A percentile compares a stretch with the other conserved stretches of the same genome.
Conservation (phyloP, 192 early-diverging fungal genomes). For the Rhizophagus prolifer region DNA sequence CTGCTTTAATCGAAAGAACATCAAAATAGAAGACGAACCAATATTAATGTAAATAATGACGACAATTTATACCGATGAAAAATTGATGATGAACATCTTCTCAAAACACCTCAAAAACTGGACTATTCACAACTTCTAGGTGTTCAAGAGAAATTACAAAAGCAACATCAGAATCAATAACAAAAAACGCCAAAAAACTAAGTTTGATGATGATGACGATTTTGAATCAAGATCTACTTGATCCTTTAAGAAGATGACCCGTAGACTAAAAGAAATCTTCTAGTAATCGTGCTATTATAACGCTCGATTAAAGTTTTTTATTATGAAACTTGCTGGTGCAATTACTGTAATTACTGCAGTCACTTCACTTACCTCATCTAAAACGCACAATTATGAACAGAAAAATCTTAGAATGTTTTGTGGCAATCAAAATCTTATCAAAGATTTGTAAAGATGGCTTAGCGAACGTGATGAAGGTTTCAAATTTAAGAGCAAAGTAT, state of each 20-base stretch:
- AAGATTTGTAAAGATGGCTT: slow-evolving; percentile 75
- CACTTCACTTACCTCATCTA: neutral
- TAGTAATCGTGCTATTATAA: neutral
- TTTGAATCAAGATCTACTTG: neutral
- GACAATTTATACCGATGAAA: too few species aligned
- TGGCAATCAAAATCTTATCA: slow-evolving; percentile 77
- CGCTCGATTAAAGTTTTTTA: neutral
- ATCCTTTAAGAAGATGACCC: neutral
- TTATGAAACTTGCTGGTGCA: neutral
- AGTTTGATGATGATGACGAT: neutral
- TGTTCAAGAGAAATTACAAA: neutral
- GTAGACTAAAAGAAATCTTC: neutral
- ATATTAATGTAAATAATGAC: neutral
- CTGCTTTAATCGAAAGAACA: neutral
- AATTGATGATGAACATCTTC: too few species aligned
- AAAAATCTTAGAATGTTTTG: slow-evolving; percentile 95
- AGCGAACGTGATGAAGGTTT: slow-evolving; percentile 67
- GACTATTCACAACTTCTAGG: neutral
- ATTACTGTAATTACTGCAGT: neutral
- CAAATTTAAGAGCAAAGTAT: slow-evolving; percentile 50
- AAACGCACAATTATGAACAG: slow-evolving; percentile 75
- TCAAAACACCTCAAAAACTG: neutral
- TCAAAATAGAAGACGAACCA: neutral
- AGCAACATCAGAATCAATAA: neutral
- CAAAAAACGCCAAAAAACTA: neutral